Evolutionary conservation across 306 rosid species (phyloP), one percentile per base, ranked within the genome.

Genomic region (Malus asiatica): DNA sequence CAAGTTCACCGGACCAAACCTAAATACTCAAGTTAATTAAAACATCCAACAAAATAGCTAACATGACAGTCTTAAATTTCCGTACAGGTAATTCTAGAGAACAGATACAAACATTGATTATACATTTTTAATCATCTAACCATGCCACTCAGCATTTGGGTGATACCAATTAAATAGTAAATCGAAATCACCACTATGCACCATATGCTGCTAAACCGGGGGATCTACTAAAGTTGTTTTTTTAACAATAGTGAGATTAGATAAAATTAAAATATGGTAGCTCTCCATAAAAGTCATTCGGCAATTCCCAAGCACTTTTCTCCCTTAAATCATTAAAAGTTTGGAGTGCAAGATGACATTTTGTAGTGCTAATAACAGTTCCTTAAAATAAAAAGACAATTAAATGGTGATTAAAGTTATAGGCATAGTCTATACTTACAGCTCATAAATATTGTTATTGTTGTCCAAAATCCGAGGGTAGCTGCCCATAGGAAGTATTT

Each of bases 1-100:
- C 84, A 92, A 84, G 88, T 95, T 95, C 84, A 95, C 99, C 1
- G 99, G 97, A 79, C 97, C 99, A 86, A 95, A 95, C 91, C 99
- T 93, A 82, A 68, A 78, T 18, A 78, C 23, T 55, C 20, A 30
- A 74, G 44, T 72, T 72, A 45, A 60, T 32, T 78, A 78, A 83
- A 77, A 63, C 55, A 51, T 22, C 42, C 77, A 70, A 75, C 75
- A 77, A 62, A 77, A 80, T 5, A 55, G 57, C 11, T 3, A 10
- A 69, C 33, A 72, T 32, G 33, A 32, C 33, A 27, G 18, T 58
- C 23, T 12, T 12, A 15, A 58, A 22, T 58, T 14, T 58, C 65
- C 60, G 55, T 16, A 73, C 1, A 15, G 14, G 27, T 42, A 40
- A 53, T 67, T 40, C 14, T 18, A 11, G 53, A 67, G 52, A 72